Evolutionary conservation across 1,139 yeast genomes (phyloP), one percentile per base, ranked within the genome.

Genomic region (Pichia sp.): DNA sequence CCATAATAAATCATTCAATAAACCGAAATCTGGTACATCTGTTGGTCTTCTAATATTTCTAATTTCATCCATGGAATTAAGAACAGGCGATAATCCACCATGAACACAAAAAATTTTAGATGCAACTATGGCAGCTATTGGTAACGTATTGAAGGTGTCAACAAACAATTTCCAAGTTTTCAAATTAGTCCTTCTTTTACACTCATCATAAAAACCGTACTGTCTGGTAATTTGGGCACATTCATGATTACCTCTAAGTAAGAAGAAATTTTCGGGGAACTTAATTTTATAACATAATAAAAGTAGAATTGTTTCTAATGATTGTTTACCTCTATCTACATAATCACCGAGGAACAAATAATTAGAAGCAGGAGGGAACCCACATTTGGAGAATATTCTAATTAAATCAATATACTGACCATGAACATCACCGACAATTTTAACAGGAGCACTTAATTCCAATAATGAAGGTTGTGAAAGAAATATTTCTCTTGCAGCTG

Each of bases 61-160:
- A 51, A 92, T 88, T 66, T 92, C 97, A 68, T 89, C 95, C 84
- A 92, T 81, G 27, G 87, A 80, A 60, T 85, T 86, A 50, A 92
- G 73, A 9, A 89, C 94, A 0, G 98, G 98, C 29, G 95, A 85
- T 47, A 92, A 72, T 0, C 98, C 98, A 20, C 98, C 98, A 67
- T 92, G 98, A 45, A 92, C 97, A 67, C 97, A 90, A 64, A 92
- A 92, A 45, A 92, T 92, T 70, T 90, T 92, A 30, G 92, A 94
- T 0, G 97, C 97, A 29, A 92, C 97, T 39, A 88, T 85, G 2
- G 97, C 96, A 1, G 97, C 96, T 49, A 92, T 82, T 13, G 98
- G 97, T 56, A 92, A 73, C 1, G 96, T 85, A 65, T 92, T 92
- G 68, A 92, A 92, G 0, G 96, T 88, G 68, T 92, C 97, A 58